phyloP scores from a whole-genome alignment of 257 asterid species.

The Jaltomata sinuosa region DNA sequence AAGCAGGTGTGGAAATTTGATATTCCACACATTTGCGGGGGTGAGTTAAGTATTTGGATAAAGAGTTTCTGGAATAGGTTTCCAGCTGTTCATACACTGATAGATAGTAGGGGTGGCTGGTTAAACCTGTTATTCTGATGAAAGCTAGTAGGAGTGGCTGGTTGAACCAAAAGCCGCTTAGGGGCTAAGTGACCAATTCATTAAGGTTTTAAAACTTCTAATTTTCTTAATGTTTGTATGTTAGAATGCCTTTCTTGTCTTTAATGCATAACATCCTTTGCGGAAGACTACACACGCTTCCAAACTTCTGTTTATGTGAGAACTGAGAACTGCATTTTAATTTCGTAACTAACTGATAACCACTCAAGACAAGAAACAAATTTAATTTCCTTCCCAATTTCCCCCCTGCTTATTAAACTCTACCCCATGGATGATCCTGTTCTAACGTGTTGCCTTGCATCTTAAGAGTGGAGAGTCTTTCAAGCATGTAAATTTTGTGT shows the following conservation, averaged over 20 bases:
- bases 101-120: background rate
- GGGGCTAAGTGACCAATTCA: background rate
- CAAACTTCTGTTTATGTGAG: background rate
- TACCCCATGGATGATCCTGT: background rate
- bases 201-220: background rate
- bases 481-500: background rate
- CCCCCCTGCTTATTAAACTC: background rate
- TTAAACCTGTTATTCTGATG: background rate
- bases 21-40: background rate
- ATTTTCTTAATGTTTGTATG: background rate
- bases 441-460: background rate
- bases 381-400: background rate
- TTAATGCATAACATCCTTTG: background rate
- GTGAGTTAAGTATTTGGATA: background rate
- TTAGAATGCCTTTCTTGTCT: background rate
- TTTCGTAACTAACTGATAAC: background rate
- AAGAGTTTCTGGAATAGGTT: background rate
- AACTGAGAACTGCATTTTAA: background rate
- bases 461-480: background rate
- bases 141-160: background rate
- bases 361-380: background rate
- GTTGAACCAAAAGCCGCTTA: background rate
- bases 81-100: background rate
- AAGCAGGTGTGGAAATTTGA: background rate
- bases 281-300: background rate